phyloP scores from a whole-genome alignment of 2,329 filamentous ascomycete species.

The Colletotrichum sp. region DNA sequence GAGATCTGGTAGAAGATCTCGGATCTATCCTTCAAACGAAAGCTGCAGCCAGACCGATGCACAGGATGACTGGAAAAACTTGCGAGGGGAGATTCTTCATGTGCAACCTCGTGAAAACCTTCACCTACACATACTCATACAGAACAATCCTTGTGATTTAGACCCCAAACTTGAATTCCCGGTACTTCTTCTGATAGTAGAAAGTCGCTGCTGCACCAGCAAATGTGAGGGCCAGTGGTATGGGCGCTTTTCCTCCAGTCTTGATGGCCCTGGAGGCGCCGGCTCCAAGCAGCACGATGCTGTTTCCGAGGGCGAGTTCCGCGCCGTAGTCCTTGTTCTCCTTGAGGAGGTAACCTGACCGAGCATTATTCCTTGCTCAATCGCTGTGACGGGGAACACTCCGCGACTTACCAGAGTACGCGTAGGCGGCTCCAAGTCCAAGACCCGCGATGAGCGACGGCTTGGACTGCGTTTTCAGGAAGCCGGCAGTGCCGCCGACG shows the following conservation, averaged over 20 bases:
- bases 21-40: background rate
- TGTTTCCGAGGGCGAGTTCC: constrained; percentile 45
- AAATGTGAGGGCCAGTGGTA: constrained; percentile 37
- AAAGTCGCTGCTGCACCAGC: constrained; percentile 40
- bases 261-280: constrained; percentile 43
- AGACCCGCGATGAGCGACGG: constrained; percentile 38
- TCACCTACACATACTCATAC: background rate
- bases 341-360: constrained; percentile 43
- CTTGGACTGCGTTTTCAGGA: constrained; percentile 31
- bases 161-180: constrained; percentile 44
- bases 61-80: background rate
- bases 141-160: constrained; percentile 13
- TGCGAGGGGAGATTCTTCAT: background rate
- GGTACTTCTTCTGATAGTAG: constrained; percentile 47
- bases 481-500: constrained; percentile 36
- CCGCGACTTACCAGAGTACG: constrained; percentile 28
- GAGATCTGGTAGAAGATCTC: background rate
- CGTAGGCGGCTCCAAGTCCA: constrained; percentile 35
- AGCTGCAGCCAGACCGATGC: background rate
- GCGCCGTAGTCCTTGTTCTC: constrained; percentile 47
- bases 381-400: too few species aligned
- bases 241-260: constrained; percentile 40
- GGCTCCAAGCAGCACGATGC: constrained; percentile 39
- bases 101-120: background rate
- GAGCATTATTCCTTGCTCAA: background rate